These are phyloP conservation scores for Pleurotus tuber-regium DNA, from an alignment of 768 basidiomycete species.

Conservation along the genomic window DNA sequence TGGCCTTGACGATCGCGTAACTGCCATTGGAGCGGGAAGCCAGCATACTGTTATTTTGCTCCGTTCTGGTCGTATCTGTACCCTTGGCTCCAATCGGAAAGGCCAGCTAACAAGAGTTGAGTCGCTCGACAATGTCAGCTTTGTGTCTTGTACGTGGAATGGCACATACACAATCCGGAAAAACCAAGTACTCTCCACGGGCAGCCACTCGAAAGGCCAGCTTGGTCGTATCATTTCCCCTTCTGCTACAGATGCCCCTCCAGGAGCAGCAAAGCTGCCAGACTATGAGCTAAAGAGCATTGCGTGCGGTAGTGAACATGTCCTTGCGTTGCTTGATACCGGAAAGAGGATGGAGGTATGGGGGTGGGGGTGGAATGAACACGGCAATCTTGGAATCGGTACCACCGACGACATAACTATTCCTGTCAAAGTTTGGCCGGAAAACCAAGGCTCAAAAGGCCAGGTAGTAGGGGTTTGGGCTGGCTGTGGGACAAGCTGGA, in stretches of 20 bases:
- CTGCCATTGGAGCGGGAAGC: constrained; percentile 36
- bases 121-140: constrained; percentile 20
- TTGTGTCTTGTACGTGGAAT: constrained; percentile 74
- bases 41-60: constrained; percentile 54
- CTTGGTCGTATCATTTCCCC: constrained; percentile 45
- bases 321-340: constrained; percentile 35
- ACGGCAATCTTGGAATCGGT: constrained; percentile 84
- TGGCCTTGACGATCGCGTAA: constrained; percentile 24
- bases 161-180: constrained; percentile 55
- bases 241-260: constrained; percentile 12
- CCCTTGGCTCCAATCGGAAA: constrained; percentile 72
- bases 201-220: constrained; percentile 65
- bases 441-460: constrained; percentile 1
- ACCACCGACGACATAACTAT: constrained; percentile 48
- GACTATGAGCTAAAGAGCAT: constrained; percentile 28
- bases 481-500: constrained; percentile 49
- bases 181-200: constrained; percentile 37
- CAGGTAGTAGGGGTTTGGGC: constrained; percentile 34
- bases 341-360: constrained; percentile 43
- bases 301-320: constrained; percentile 86
- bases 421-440: constrained; percentile 58
- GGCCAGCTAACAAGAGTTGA: constrained; percentile 51
- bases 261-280: constrained; percentile 28
- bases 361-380: constrained; percentile 99
- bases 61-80: constrained; percentile 46